Percentiles rank a stretch among this genome's conserved stretches.
These are phyloP conservation scores for Tetracladium setigerum DNA, from an alignment of 495 filamentous ascomycete species.

Conservation along the genomic window DNA sequence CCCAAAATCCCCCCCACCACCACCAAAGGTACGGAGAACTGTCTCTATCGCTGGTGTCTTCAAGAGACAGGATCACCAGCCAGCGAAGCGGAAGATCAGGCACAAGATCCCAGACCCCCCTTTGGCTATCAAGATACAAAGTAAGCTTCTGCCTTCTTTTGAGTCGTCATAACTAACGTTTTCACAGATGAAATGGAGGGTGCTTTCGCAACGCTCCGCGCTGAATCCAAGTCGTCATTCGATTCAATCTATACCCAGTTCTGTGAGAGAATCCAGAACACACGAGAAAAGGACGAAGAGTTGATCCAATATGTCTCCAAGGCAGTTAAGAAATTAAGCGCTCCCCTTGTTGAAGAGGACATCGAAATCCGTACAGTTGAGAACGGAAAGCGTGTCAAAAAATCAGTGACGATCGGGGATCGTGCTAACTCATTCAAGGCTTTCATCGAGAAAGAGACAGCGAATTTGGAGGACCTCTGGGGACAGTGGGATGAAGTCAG, in stretches of 20 bases:
- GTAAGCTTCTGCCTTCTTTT: not conserved
- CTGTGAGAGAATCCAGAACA: constrained; percentile 1
- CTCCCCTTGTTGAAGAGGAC: constrained; percentile 4
- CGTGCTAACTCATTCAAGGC: constrained; percentile 11
- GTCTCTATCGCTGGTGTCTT: constrained; percentile 14
- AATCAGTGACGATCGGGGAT: constrained; percentile 14
- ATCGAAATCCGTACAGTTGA: constrained; percentile 7
- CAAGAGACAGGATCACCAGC: constrained; percentile 5
- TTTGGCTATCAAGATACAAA: constrained; percentile 1
- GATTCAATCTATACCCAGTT: constrained; percentile 15
- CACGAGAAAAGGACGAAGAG: constrained; percentile 8
- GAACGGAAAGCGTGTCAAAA: constrained; percentile 4
- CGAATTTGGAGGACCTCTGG: constrained; percentile 16
- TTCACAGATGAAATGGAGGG: constrained; percentile 11
- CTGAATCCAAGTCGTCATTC: constrained; percentile 15
- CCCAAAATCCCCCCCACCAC: not conserved
- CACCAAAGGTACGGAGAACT: constrained; percentile 1
- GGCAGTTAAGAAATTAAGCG: constrained; percentile 2
- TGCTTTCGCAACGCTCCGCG: constrained; percentile 8
- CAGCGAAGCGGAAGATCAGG: constrained; percentile 2
- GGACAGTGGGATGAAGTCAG: constrained; percentile 17
- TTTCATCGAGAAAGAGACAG: constrained; percentile 15
- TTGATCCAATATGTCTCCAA: constrained; percentile 17
- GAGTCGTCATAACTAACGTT: not conserved
- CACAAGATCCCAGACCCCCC: constrained; percentile 4